Base-by-base conservation (phyloP, 2,329 filamentous ascomycete genomes). In the Colletotrichum acutatum region DNA sequence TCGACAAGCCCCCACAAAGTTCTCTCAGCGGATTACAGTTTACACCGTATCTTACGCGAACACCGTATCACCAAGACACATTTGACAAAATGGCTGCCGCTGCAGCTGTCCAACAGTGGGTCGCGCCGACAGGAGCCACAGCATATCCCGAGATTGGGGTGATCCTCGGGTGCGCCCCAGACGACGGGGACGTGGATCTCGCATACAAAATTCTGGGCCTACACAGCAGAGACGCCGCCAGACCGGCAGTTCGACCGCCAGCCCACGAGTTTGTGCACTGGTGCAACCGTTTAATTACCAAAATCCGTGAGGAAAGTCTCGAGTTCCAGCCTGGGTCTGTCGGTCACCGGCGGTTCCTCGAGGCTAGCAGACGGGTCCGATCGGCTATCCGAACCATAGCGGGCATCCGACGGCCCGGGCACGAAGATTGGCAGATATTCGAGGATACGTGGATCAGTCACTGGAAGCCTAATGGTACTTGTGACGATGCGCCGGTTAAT, bases 311-410 rank as follows among this genome's bases (percentile, higher is more conserved):
- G 2, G 8, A 28, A 5, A 1, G 32, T 0, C 7, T 22, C 7
- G 6, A n/a, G 28, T 16, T 30, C 8, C 14, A 11, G n/a, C 8
- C 3, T 19, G 69, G 66, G 7, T 53, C 52, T 5, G 53, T 63
- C 24, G 37, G 30, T 2, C 42, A 72, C 58, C n/a, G 49, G 8
- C 66, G 69, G 14, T 46, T 63, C 42, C 24, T 72, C 58, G 65
- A 58, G 66, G 69, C 69, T 9, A 69, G 62, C 53, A 63, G 66
- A 37, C 28, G 53, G 12, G 8, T 72, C n/a, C 28, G 68, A 30
- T 69, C 65, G 22, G 69, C 69, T 6, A 69, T 72, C 0, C 52
- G 52, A 6, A 72, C 52, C 5, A 28, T 72, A 2, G 59, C 66
- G 4, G 69, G 69, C 24, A 46, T 69, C 16, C 37, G 69, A 14